These are phyloP conservation scores for Trifolium pratense DNA, from an alignment of 306 rosid species.

Conservation along the genomic window DNA sequence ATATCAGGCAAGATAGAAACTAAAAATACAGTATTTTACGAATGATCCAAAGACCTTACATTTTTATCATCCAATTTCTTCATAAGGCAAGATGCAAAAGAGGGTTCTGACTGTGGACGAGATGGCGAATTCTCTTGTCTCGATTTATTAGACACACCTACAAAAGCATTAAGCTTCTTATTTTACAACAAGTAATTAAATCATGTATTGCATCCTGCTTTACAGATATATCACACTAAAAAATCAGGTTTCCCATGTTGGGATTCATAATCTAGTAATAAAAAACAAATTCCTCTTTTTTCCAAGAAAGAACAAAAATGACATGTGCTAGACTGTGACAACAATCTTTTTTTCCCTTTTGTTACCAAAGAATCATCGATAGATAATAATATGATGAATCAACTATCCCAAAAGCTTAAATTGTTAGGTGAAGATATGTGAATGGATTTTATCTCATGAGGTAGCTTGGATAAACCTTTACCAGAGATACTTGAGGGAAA, in stretches of 20 bases:
- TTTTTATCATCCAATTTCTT: constrained; percentile 56
- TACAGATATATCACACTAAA: constrained; percentile 34
- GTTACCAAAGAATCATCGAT: constrained; percentile 2
- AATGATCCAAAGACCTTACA: constrained; percentile 57
- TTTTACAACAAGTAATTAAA: constrained; percentile 16
- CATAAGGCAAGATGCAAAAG: constrained; percentile 55
- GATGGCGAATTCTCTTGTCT: constrained; percentile 49
- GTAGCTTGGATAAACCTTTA: neutral
- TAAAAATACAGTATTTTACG: constrained; percentile 29
- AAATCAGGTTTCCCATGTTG: constrained; percentile 29
- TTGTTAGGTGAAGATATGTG: neutral
- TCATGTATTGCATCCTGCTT: neutral
- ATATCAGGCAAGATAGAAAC: constrained; percentile 33
- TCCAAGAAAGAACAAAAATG: constrained; percentile 19
- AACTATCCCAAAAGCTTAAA: constrained; percentile 23
- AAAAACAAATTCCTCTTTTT: neutral
- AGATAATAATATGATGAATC: neutral
- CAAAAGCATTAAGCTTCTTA: constrained; percentile 43
- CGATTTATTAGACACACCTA: constrained; percentile 53
- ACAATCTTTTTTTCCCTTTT: constrained; percentile 28
- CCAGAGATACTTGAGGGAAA: neutral
- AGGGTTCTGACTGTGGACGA: constrained; percentile 40
- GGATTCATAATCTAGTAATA: constrained; percentile 17
- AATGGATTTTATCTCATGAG: neutral
- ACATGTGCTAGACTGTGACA: constrained; percentile 15